These are phyloP conservation scores for Syncephalastrum racemosum DNA, from an alignment of 371 early-diverging fungal genomes.

Conservation along the genomic window DNA sequence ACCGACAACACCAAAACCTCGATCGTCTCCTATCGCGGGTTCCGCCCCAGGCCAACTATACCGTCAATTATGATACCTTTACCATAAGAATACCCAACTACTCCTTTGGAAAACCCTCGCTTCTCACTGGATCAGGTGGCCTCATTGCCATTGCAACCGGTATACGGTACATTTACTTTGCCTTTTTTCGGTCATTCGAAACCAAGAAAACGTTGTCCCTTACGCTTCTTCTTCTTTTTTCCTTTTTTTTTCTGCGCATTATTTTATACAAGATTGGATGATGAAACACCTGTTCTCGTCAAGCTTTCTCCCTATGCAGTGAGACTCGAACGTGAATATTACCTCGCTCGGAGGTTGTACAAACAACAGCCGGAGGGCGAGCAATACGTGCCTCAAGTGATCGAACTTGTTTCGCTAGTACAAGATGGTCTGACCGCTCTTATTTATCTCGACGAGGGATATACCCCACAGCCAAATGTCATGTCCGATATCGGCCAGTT, in stretches of 20 bases:
- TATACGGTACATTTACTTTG: conserved; percentile 25
- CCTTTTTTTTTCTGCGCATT: background rate
- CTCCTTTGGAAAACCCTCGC: conserved; percentile 32
- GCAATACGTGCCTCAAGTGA: conserved; percentile 29
- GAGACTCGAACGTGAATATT: conserved; percentile 42
- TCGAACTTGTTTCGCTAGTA: conserved; percentile 33
- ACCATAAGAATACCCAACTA: conserved; percentile 40
- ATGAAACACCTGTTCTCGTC: conserved; percentile 30
- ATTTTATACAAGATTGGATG: conserved; percentile 17
- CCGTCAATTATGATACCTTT: conserved; percentile 34
- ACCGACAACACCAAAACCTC: conserved; percentile 1
- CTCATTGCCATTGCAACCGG: conserved; percentile 38
- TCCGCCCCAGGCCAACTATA: conserved; percentile 30
- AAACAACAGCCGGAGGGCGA: conserved; percentile 27
- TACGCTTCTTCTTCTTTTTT: conserved; percentile 1
- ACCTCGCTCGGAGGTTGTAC: conserved; percentile 35
- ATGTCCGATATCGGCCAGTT: conserved; percentile 22
- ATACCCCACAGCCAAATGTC: conserved; percentile 1
- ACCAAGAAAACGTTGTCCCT: too few relatives aligned
- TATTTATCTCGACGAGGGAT: conserved; percentile 27
- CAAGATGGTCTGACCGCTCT: conserved; percentile 39
- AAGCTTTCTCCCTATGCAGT: conserved; percentile 42
- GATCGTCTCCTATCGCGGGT: conserved; percentile 22
- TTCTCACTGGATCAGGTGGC: conserved; percentile 39
- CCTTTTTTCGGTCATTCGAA: background rate